Evolutionary conservation across 1,284 basidiomycete species (phyloP).

Genomic region (Marasmius tenuissimus): DNA sequence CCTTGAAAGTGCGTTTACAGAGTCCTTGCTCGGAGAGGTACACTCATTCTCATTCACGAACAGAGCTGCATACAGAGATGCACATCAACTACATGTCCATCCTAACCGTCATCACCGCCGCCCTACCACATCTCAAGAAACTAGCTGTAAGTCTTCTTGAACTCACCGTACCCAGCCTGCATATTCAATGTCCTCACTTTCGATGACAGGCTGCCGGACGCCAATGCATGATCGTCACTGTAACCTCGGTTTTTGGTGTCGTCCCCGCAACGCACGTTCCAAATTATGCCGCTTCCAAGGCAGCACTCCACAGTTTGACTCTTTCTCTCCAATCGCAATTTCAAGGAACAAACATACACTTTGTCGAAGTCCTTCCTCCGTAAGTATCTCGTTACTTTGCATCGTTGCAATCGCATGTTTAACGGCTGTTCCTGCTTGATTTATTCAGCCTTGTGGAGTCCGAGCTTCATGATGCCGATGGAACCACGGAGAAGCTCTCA

Average conservation of each 20-base stretch:
- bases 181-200: slow-evolving; percentile 1
- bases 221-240: slow-evolving; percentile 49
- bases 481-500: slow-evolving; percentile 46
- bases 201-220: slow-evolving; percentile 35
- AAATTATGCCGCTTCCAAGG: slow-evolving; percentile 62
- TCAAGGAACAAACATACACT: slow-evolving; percentile 48
- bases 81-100: slow-evolving; percentile 58
- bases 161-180: slow-evolving; percentile 17
- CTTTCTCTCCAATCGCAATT: slow-evolving; percentile 50
- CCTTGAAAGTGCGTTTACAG: slow-evolving; percentile 38
- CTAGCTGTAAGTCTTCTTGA: slow-evolving; percentile 38
- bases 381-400: slow-evolving; percentile 29
- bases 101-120: slow-evolving; percentile 46
- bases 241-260: slow-evolving; percentile 54
- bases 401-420: neutral
- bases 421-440: neutral
- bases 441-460: slow-evolving; percentile 56
- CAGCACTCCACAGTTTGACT: slow-evolving; percentile 60
- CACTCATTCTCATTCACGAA: neutral
- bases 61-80: slow-evolving; percentile 50
- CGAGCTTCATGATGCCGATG: slow-evolving; percentile 62
- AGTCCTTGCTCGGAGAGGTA: neutral
- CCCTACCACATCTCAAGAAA: slow-evolving; percentile 58
- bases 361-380: slow-evolving; percentile 65
- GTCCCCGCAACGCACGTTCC: slow-evolving; percentile 40